Percentiles rank a stretch among this genome's conserved stretches.
Evolutionary conservation across 2,329 filamentous ascomycete species (phyloP).

Genomic region (Ambrosiella cleistominuta): DNA sequence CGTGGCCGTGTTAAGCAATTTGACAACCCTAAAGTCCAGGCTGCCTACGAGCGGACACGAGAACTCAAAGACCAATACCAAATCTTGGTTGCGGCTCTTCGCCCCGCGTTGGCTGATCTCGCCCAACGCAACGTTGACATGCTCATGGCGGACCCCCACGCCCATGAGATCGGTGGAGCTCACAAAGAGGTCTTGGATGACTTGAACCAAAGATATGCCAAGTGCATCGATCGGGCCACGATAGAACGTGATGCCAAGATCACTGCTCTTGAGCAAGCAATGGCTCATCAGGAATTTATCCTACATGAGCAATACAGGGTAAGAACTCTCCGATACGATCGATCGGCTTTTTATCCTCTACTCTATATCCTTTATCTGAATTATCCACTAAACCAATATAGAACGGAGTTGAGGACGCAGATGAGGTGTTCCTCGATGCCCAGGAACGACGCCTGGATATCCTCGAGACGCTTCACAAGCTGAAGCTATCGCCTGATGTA

Average conservation of each 20-base stretch:
- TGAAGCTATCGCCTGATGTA: conserved; percentile 31
- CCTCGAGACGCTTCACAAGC: conserved; percentile 26
- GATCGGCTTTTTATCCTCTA: neutral
- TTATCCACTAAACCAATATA: conserved; percentile 13
- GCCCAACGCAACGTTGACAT: conserved; percentile 41
- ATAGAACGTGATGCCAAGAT: conserved; percentile 14
- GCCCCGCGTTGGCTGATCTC: conserved; percentile 47
- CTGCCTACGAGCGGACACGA: conserved; percentile 44
- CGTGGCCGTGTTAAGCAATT: conserved; percentile 40
- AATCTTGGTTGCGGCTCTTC: conserved; percentile 43
- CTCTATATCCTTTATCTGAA: neutral
- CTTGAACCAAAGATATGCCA: conserved; percentile 28
- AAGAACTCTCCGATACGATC: conserved; percentile 2
- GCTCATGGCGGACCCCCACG: conserved; percentile 35
- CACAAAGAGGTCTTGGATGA: conserved; percentile 33
- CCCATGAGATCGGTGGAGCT: conserved; percentile 35
- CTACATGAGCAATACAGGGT: conserved; percentile 15
- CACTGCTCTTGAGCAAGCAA: neutral
- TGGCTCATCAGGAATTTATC: conserved; percentile 12
- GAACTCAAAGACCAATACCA: conserved; percentile 48
- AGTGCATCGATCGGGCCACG: conserved; percentile 15
- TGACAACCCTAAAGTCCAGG: conserved; percentile 35
- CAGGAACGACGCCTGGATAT: conserved; percentile 29
- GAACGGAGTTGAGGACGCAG: conserved; percentile 24
- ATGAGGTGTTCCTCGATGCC: conserved; percentile 27